Conservation (phyloP, 1,284 basidiomycete species). For the Malassezia nana region DNA sequence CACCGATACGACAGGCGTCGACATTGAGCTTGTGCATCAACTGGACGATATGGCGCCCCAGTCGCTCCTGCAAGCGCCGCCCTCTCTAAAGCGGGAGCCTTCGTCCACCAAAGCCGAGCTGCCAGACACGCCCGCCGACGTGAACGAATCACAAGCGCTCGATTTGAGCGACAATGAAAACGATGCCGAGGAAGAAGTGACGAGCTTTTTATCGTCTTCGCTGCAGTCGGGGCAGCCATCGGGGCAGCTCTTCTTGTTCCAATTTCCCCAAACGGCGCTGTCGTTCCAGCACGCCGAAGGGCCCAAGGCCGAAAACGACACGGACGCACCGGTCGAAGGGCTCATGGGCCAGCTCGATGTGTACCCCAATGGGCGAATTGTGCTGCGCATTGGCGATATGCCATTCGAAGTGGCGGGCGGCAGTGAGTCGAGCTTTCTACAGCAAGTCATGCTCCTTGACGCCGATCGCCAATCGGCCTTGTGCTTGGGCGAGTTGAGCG, state of each 20-base stretch:
- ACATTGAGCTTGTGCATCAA: conserved; percentile 68
- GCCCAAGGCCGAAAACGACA: neutral
- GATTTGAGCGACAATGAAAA: conserved; percentile 74
- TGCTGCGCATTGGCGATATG: conserved; percentile 34
- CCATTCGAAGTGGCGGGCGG: conserved; percentile 63
- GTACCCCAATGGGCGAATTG: conserved; percentile 36
- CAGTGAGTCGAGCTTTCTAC: conserved; percentile 76
- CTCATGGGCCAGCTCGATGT: conserved; percentile 38
- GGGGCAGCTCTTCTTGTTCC: conserved; percentile 75
- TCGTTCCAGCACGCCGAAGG: conserved; percentile 52
- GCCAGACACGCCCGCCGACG: conserved; percentile 28
- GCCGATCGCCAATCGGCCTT: conserved; percentile 56
- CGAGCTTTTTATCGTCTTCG: conserved; percentile 60
- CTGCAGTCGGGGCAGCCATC: conserved; percentile 34
- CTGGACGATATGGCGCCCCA: conserved; percentile 86
- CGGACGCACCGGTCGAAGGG: conserved; percentile 20
- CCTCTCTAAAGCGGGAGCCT: conserved; percentile 49
- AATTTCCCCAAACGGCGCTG: conserved; percentile 83
- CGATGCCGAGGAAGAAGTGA: conserved; percentile 73
- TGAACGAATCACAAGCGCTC: conserved; percentile 62
- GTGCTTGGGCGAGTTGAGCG: conserved; percentile 73
- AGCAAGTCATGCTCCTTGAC: conserved; percentile 73
- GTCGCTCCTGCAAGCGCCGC: conserved; percentile 51
- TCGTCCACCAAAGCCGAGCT: conserved; percentile 31
- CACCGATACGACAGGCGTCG: conserved; percentile 50